Conservation (phyloP, 768 basidiomycete species). For the Hygrocybe coccinea region DNA sequence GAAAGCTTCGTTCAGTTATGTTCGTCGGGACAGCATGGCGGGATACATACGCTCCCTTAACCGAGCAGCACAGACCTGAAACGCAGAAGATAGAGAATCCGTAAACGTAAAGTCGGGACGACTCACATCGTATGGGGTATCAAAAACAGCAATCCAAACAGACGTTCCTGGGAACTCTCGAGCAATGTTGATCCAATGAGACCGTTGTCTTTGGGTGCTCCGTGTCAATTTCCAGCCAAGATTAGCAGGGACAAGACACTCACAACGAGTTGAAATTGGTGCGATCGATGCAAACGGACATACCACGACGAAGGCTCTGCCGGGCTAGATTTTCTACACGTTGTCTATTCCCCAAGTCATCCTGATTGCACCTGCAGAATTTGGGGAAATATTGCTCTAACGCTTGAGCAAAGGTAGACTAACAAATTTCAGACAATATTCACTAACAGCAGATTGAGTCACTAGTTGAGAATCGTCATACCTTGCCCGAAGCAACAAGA, state of each 20-base stretch:
- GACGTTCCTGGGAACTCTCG: conserved; percentile 56
- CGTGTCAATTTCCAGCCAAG: conserved; percentile 1
- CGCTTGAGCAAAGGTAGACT: conserved; percentile 69
- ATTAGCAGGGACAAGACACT: conserved; percentile 21
- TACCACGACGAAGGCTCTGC: conserved; percentile 47
- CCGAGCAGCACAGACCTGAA: conserved; percentile 58
- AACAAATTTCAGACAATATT: conserved; percentile 12
- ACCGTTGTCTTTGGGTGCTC: conserved; percentile 49
- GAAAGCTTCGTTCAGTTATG: conserved; percentile 9
- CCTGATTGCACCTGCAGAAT: conserved; percentile 73
- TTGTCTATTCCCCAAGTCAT: conserved; percentile 66
- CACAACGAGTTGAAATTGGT: conserved; percentile 70
- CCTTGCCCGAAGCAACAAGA: conserved; percentile 72
- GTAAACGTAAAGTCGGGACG: not conserved
- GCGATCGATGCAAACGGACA: conserved; percentile 74
- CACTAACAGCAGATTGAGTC: conserved; percentile 1
- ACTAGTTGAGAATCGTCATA: conserved; percentile 22
- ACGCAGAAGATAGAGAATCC: not conserved
- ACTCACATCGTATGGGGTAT: conserved; percentile 70
- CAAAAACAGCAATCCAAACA: conserved; percentile 73
- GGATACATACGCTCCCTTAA: conserved; percentile 52
- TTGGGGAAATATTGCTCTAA: conserved; percentile 55
- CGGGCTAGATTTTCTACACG: conserved; percentile 60
- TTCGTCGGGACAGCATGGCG: conserved; percentile 7
- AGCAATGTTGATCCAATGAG: conserved; percentile 72